A percentile compares a stretch with the other conserved stretches of the same genome.
Evolutionary conservation across 306 rosid species (phyloP).

Genomic region (Quercus agrifolia): DNA sequence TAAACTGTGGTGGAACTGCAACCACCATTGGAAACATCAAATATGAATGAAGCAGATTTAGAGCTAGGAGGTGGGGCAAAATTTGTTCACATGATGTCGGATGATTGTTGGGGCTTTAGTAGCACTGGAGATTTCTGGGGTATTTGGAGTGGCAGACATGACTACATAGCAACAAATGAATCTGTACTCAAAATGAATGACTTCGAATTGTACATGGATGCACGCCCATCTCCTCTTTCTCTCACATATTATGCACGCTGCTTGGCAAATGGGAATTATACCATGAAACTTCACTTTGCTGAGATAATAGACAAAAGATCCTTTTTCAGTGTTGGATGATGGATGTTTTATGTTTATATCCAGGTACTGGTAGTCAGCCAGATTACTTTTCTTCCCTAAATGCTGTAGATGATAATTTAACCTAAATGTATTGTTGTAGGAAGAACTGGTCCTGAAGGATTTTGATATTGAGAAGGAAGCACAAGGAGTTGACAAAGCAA

Average conservation of each 20-base stretch:
- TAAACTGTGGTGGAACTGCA: slow-evolving; percentile 60
- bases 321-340: slow-evolving; percentile 52
- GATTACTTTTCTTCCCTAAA: not conserved
- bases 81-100: slow-evolving; percentile 11
- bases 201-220: slow-evolving; percentile 41
- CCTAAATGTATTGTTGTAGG: slow-evolving; percentile 28
- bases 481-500: slow-evolving; percentile 35
- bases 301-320: slow-evolving; percentile 45
- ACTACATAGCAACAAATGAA: slow-evolving; percentile 23
- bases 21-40: slow-evolving; percentile 32
- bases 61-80: slow-evolving; percentile 47
- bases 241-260: slow-evolving; percentile 54
- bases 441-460: slow-evolving; percentile 38
- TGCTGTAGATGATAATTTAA: slow-evolving; percentile 10
- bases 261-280: slow-evolving; percentile 46
- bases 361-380: slow-evolving; percentile 37
- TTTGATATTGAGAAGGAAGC: slow-evolving; percentile 46
- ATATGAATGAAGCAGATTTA: slow-evolving; percentile 42
- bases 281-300: slow-evolving; percentile 2
- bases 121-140: slow-evolving; percentile 60
- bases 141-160: slow-evolving; percentile 19
- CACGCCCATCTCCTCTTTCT: slow-evolving; percentile 43
- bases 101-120: slow-evolving; percentile 54
- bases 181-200: slow-evolving; percentile 20
- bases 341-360: slow-evolving; percentile 56